Evolutionary conservation across 495 filamentous ascomycete species (phyloP), one percentile per base, ranked within the genome.

Genomic region (Aspergillus conjunctus): DNA sequence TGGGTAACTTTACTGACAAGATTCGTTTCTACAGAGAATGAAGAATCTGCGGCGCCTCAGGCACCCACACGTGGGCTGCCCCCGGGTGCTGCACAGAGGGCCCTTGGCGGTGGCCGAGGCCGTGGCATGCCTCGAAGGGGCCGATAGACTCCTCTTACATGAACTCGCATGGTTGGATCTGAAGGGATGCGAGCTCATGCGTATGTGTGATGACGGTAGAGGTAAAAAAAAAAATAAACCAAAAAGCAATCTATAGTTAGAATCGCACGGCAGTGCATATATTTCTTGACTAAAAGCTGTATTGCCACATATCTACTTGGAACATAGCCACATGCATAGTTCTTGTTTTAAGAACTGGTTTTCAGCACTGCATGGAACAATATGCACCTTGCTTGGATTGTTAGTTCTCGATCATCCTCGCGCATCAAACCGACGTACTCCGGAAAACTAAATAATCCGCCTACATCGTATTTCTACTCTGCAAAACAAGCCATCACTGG

Each of bases 1-100:
- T 4, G 12, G 6, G 6, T 46, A 10, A 37, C n/a, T n/a, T 46
- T 62, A 59, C 67, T 73, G 64, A 71, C 64, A 44, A 21, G 32
- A 54, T 26, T 49, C 51, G 14, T 39, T 46, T 32, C 3, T 56
- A 71, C 72, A 83, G 80, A 87, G 74, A 98, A 97, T 76, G 90
- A 98, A 79, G 91, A 97, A 77, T 92, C 88, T 60, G 84, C 87
- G 62, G 80, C 85, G 64, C 88, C 92, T 45, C 89, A 94, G 73
- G 90, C 84, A 30, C 92, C 92, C 1, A 81, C 84, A 49, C 81
- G 88, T 69, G 84, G 89, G 37, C 79, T 98, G 57, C 94, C 93
- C 12, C 91, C 92, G 1, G 94, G 94, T 68, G 93, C 94, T 34
- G 93, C 93, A 18, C 93, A 98, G 79, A 82, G 93, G 60, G 94